Percentiles rank a stretch among this genome's conserved stretches.
These are phyloP conservation scores for Gliomastix tumulicola DNA, from an alignment of 2,329 filamentous ascomycete species.

Conservation along the genomic window DNA sequence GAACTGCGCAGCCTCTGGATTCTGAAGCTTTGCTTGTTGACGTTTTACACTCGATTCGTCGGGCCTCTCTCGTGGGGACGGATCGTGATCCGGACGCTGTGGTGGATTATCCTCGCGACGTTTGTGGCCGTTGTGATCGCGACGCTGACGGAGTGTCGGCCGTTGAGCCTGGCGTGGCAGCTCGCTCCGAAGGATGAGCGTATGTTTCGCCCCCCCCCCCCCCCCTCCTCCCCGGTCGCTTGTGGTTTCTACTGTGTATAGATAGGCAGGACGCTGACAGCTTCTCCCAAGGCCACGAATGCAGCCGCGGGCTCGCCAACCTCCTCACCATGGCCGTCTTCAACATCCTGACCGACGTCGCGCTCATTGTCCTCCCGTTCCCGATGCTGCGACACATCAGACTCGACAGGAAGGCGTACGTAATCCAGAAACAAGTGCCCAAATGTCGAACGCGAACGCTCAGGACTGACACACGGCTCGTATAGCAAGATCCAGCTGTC, in stretches of 20 bases:
- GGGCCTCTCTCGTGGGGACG: slow-evolving; percentile 13
- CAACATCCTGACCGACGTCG: slow-evolving; percentile 18
- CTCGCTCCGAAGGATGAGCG: too few species aligned
- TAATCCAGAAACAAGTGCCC: too few species aligned
- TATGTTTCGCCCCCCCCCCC: too few species aligned
- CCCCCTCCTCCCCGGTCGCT: too few species aligned
- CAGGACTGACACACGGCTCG: too few species aligned
- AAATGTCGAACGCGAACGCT: too few species aligned
- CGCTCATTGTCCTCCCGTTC: slow-evolving; percentile 19
- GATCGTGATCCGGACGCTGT: slow-evolving; percentile 9
- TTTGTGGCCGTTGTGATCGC: slow-evolving; percentile 17
- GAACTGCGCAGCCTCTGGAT: slow-evolving; percentile 21
- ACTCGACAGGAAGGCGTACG: slow-evolving; percentile 12
- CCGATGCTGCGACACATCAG: slow-evolving; percentile 16
- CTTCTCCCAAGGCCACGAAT: slow-evolving; percentile 2
- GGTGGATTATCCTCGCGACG: slow-evolving; percentile 16
- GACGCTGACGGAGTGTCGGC: slow-evolving; percentile 17
- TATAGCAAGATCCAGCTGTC: slow-evolving; percentile 10
- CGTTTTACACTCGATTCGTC: slow-evolving; percentile 21
- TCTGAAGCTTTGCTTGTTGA: slow-evolving; percentile 18
- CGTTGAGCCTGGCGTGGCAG: too few species aligned
- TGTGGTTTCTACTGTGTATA: slow-evolving; percentile 12
- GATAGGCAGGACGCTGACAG: not conserved
- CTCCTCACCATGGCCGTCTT: slow-evolving; percentile 18
- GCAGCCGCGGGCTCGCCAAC: slow-evolving; percentile 16